A percentile compares a stretch with the other conserved stretches of the same genome.
These are phyloP conservation scores for Ceratobasidium sp. DNA, from an alignment of 1,284 basidiomycete species.

Conservation along the genomic window DNA sequence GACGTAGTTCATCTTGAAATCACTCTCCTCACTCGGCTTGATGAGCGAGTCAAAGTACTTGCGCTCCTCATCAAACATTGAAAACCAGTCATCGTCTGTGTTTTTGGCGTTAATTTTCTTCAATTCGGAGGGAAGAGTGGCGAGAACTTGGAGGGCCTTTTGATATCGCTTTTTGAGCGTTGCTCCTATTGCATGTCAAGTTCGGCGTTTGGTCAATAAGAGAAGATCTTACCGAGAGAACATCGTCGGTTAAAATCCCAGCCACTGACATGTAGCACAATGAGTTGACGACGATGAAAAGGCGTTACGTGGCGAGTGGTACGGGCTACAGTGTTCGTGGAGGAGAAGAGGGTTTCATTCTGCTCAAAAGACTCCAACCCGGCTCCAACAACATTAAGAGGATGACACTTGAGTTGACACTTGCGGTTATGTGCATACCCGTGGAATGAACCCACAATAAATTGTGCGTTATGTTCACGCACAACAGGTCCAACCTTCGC, in stretches of 20 bases:
- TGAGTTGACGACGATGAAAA: slow-evolving; percentile 44
- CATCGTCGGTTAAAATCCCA: slow-evolving; percentile 26
- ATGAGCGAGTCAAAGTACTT: not conserved
- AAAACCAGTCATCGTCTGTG: not conserved
- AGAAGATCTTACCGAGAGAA: slow-evolving; percentile 11
- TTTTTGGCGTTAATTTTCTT: not conserved
- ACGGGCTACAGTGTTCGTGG: slow-evolving; percentile 43
- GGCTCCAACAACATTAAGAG: slow-evolving; percentile 5
- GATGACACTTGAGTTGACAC: slow-evolving; percentile 31
- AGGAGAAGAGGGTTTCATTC: slow-evolving; percentile 33
- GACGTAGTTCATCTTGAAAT: slow-evolving; percentile 3
- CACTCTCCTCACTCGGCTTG: not conserved
- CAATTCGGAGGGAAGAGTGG: not conserved
- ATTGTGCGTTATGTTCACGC: not conserved
- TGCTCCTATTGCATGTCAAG: not conserved
- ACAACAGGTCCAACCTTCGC: slow-evolving; percentile 10
- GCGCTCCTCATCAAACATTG: not conserved
- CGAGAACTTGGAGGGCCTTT: not conserved
- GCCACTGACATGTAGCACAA: slow-evolving; percentile 26
- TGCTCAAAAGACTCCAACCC: slow-evolving; percentile 29
- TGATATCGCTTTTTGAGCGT: not conserved
- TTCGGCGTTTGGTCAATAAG: not conserved
- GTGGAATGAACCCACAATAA: slow-evolving; percentile 34
- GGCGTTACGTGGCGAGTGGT: slow-evolving; percentile 45
- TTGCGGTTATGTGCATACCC: slow-evolving; percentile 38